A percentile compares a stretch with the other conserved stretches of the same genome.
phyloP scores from a whole-genome alignment of 108 stramenopile genomes.

The Cyclotella choctawhatcheeana region DNA sequence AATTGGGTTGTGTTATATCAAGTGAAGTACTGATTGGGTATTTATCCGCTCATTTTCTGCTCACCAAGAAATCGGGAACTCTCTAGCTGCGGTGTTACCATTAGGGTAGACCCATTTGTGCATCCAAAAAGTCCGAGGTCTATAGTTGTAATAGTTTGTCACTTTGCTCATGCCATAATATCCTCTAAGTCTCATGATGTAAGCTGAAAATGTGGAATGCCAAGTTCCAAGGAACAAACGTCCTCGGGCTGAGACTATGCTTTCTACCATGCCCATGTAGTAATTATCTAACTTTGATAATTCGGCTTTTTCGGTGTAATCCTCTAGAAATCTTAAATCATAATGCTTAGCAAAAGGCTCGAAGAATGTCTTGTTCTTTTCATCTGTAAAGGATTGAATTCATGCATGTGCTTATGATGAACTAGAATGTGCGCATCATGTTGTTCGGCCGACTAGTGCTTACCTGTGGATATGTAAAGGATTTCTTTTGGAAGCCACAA shows the following conservation, averaged over 20 bases:
- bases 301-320: conserved; percentile 69
- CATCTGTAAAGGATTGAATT: no score
- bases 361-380: conserved; percentile 86
- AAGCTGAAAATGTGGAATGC: conserved; percentile 95
- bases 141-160: conserved; percentile 68
- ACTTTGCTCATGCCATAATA: conserved; percentile 80
- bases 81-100: conserved; percentile 68
- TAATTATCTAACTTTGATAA: conserved; percentile 77
- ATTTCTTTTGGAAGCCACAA: conserved; percentile 69
- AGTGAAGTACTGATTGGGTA: no score
- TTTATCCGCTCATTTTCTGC: no score
- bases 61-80: conserved; percentile 75
- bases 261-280: conserved; percentile 94
- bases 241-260: conserved; percentile 84
- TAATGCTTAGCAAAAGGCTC: conserved; percentile 73
- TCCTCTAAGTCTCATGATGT: conserved; percentile 85
- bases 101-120: conserved; percentile 65
- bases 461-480: conserved; percentile 86
- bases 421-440: no score
- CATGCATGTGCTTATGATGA: no score
- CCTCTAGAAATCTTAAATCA: conserved; percentile 75
- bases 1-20: no score
- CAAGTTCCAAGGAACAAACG: conserved; percentile 91
- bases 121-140: conserved; percentile 50
- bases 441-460: no score